Evolutionary conservation across 805 yeast genomes (phyloP).

Genomic region (Metschnikowia drakensbergensis): DNA sequence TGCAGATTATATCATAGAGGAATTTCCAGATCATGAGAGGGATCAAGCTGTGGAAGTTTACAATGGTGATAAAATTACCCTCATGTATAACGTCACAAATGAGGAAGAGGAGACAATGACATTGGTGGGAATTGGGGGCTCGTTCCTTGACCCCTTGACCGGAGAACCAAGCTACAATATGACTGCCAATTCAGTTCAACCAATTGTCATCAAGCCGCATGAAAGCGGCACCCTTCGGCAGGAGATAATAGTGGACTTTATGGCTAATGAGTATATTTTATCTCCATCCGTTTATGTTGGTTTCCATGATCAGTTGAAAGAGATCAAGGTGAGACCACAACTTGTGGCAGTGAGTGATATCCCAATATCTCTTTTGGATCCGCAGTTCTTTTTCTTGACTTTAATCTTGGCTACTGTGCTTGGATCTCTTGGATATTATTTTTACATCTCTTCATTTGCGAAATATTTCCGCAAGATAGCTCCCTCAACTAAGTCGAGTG

Average conservation of each 20-base stretch:
- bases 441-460: conserved; percentile 41
- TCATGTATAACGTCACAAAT: conserved; percentile 52
- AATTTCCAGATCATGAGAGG: conserved; percentile 36
- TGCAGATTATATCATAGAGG: conserved; percentile 48
- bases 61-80: conserved; percentile 51
- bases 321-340: conserved; percentile 55
- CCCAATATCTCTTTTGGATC: conserved; percentile 67
- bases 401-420: conserved; percentile 37
- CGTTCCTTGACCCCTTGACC: conserved; percentile 51
- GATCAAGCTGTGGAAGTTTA: conserved; percentile 40
- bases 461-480: conserved; percentile 41
- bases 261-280: conserved; percentile 54
- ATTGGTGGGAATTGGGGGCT: conserved; percentile 68
- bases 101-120: conserved; percentile 47
- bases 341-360: conserved; percentile 58
- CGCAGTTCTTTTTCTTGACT: conserved; percentile 64
- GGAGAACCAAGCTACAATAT: conserved; percentile 55
- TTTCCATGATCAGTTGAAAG: conserved; percentile 47
- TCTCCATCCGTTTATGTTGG: conserved; percentile 57
- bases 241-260: conserved; percentile 53
- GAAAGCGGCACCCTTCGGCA: conserved; percentile 52
- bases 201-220: conserved; percentile 49
- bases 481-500: conserved; percentile 21
- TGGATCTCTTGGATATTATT: conserved; percentile 38
- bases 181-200: conserved; percentile 62